Conservation (phyloP, 768 basidiomycete genomes). For the Calocera cornea region DNA sequence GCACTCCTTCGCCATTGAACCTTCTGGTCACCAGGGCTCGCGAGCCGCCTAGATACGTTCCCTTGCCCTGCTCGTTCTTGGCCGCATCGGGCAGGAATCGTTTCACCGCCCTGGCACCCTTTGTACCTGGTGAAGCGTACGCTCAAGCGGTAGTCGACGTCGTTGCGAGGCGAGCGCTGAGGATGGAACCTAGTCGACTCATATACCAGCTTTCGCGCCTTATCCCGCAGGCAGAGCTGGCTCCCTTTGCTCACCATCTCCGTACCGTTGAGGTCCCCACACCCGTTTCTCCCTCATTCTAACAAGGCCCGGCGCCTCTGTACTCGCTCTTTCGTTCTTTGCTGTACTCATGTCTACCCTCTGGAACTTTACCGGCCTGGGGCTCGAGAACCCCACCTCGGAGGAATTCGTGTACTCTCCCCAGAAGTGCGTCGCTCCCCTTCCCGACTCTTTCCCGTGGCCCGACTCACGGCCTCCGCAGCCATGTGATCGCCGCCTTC, state of each 20-base stretch:
- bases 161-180: background rate
- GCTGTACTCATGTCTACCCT: background rate
- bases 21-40: background rate
- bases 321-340: background rate
- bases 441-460: background rate
- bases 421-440: background rate
- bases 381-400: conserved; percentile 2
- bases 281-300: background rate
- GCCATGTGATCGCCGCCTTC: conserved; percentile 1
- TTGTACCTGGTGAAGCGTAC: background rate
- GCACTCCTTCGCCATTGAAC: conserved; percentile 1
- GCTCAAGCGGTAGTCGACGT: background rate
- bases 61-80: background rate
- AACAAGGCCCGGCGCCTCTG: conserved; percentile 2
- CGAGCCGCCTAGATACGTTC: background rate
- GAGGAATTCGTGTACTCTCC: background rate
- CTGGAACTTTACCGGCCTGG: background rate
- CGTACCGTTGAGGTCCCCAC: background rate
- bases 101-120: background rate
- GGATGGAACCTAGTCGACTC: background rate
- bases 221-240: background rate
- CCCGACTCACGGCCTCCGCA: background rate
- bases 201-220: background rate
- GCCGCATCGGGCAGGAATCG: background rate
- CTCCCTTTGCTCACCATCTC: background rate